Base-by-base conservation (phyloP, 352 stramenopile genomes). In the Pythium brachiatum region DNA sequence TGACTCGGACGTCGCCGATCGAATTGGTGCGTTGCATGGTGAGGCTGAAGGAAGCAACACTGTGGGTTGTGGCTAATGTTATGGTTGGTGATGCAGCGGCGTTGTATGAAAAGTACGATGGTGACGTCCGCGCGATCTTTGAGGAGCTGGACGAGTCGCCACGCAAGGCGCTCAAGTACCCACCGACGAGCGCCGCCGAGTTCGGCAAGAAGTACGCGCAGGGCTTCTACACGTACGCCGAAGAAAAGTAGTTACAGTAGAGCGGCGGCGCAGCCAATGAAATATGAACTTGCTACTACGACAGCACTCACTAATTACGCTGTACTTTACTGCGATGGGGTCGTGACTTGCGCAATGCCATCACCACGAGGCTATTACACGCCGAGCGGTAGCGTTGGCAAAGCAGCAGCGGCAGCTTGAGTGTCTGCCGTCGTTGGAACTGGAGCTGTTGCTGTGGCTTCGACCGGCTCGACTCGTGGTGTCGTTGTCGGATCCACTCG, bases 141-240 rank as follows among this genome's bases (percentile, higher is more conserved):
- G 68, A 89, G 73, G 81, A 90, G 43, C 74, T 93, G 15, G 74
- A 91, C 39, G 84, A 93, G 62, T 90, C 77, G 27, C 84, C 84
- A 13, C 79, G 80, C 34, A 93, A 93, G 62, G 84, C 79, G 41
- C 68, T 93, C 34, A 93, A 93, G 62, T 68, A 93, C 57, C 80
- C 80, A 18, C 84, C 84, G 16, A 57, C 63, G 3, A 81, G 74
- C 15, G 78, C 82, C 8, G 63, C 74, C 12, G 84, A 90, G 39
- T 93, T 93, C 60, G 82, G 84, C 26, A 90, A 81, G 55, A 86
- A 84, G 62, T 93, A 93, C 43, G 84, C 84, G 1, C 84, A 93
- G 52, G 84, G 82, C 12, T 93, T 91, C 60, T 93, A 93, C 76
- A 90, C 84, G 25, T 89, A 87, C 70, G 83, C 83, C 0, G 83